Evolutionary conservation across 257 asterid genomes (phyloP).

Genomic region (Solanum ossicruentum): DNA sequence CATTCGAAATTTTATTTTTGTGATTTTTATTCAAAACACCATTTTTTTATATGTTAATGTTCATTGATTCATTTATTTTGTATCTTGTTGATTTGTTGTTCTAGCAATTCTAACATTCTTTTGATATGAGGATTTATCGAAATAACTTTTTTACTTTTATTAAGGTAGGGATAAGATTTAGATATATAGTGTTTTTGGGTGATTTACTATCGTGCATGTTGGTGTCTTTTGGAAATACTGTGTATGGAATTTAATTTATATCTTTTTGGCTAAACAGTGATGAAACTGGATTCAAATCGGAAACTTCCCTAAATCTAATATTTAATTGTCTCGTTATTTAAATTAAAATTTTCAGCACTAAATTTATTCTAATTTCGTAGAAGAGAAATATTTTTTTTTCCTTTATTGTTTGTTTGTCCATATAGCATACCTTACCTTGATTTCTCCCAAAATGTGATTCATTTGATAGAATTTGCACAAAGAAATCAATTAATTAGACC

Average conservation of each 20-base stretch:
- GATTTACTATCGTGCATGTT: not conserved
- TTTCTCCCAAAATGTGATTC: not conserved
- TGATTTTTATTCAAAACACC: not conserved
- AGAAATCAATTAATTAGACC: too few relatives aligned
- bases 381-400: not conserved
- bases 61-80: not conserved
- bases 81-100: not conserved
- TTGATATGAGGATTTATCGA: not conserved
- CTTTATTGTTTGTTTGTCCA: not conserved
- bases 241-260: not conserved
- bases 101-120: not conserved
- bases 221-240: not conserved
- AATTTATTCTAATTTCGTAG: not conserved
- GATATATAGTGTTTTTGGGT: too few relatives aligned
- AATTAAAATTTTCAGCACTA: not conserved
- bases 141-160: not conserved
- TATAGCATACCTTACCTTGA: not conserved
- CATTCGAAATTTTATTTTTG: not conserved
- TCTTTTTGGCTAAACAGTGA: not conserved
- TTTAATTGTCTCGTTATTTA: not conserved
- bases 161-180: fast-evolving
- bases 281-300: not conserved
- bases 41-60: not conserved
- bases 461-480: not conserved
- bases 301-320: not conserved